Base-by-base conservation (phyloP, 345 rosid genomes). In the Anacardium occidentale region DNA sequence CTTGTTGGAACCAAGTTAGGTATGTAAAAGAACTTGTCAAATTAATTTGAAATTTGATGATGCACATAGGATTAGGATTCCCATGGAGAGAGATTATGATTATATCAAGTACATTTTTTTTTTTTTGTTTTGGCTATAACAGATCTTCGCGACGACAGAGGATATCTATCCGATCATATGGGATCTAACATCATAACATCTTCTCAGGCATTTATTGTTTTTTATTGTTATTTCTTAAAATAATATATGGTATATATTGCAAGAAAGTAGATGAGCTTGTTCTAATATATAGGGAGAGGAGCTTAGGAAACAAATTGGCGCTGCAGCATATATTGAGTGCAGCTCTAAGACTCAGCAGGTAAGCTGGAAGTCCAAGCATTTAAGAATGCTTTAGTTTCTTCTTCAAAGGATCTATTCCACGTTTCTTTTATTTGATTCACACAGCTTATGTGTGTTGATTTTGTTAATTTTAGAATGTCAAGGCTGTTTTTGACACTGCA, bases 321-420 rank as follows among this genome's bases (percentile, higher is more conserved):
- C 97, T 32, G 93, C 98, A 12, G 94, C 99, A 56, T 95, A 95
- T 78, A 92, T 95, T 2, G 97, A 95, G 67, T 95, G 99, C 75
- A 92, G 99, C 84, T 95, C 98, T 45, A 95, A 95, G 82, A 91
- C 99, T 64, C 99, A 92, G 81, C 99, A 92, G 89, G 98, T 95
- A 73, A 58, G 73, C 37, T 62, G 47, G n/a, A 8, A 10, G 5
- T 58, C 71, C 63, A 14, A 40, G 34, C 20, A 9, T 40, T 10
- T 1, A 25, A 10, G 25, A 44, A 26, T 51, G 42, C 21, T 21
- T 10, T 57, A 17, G 7, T 68, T 11, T 50, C 37, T 42, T 14
- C n/a, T 24, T 25, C 1, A 3, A 29, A 29, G 47, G 18, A 8
- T 40, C 24, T 13, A n/a, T 20, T 68, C 54, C 3, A 29, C 3